phyloP scores from a whole-genome alignment of 2,329 filamentous ascomycete species.

The Clonostachys rhizophaga region DNA sequence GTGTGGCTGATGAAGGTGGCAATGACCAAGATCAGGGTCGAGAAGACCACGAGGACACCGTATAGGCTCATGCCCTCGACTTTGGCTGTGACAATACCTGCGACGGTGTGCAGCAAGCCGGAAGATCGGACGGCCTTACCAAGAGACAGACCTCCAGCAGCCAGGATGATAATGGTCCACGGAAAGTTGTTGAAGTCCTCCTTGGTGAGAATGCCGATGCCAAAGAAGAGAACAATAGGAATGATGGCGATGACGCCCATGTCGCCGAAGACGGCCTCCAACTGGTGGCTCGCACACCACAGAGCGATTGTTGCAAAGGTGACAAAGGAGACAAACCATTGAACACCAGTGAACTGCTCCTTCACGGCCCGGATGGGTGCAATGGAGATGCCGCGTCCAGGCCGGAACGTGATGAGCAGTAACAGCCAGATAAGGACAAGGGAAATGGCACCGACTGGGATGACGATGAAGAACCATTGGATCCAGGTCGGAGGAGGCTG shows the following conservation, averaged over 20 bases:
- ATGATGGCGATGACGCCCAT: slow-evolving; percentile 99
- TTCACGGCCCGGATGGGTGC: slow-evolving; percentile 87
- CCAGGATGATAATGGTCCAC: slow-evolving; percentile 99
- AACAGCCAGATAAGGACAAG: slow-evolving; percentile 87
- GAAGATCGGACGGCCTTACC: slow-evolving; percentile 94
- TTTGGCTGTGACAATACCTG: slow-evolving; percentile 64
- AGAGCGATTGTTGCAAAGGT: slow-evolving; percentile 81
- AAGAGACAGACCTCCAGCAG: slow-evolving; percentile 85
- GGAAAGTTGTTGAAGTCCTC: slow-evolving; percentile 99
- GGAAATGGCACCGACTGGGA: slow-evolving; percentile 87
- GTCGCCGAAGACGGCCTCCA: slow-evolving; percentile 85
- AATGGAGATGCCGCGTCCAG: slow-evolving; percentile 80
- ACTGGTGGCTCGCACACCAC: slow-evolving; percentile 89
- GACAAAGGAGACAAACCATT: slow-evolving; percentile 87
- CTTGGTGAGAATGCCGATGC: slow-evolving; percentile 91
- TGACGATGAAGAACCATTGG: slow-evolving; percentile 92
- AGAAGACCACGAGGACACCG: slow-evolving; percentile 80
- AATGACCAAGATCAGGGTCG: slow-evolving; percentile 78
- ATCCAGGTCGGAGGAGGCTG: slow-evolving; percentile 86
- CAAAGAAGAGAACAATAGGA: slow-evolving; percentile 93
- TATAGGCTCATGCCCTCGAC: slow-evolving; percentile 83
- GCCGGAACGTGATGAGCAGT: slow-evolving; percentile 79
- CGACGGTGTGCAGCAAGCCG: slow-evolving; percentile 85
- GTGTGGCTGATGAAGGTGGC: slow-evolving; percentile 98
- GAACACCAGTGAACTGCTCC: slow-evolving; percentile 80